These are phyloP conservation scores for Candida hungchunana DNA, from an alignment of 805 yeast genomes.

Conservation along the genomic window DNA sequence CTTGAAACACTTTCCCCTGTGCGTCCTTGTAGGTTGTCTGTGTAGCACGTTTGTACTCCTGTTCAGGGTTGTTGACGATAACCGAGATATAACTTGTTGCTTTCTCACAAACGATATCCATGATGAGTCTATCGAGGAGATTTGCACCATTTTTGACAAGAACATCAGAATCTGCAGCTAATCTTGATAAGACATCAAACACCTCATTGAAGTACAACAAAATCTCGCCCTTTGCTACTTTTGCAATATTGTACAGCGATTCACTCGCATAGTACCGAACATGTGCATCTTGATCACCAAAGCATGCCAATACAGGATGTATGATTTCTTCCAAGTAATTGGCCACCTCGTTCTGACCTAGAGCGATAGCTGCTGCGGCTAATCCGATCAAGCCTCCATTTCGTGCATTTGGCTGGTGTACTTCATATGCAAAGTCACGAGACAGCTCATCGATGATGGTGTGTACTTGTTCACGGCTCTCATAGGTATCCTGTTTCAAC, in stretches of 20 bases:
- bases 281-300: constrained; percentile 95
- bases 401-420: constrained; percentile 81
- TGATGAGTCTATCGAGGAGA: constrained; percentile 79
- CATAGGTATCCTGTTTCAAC: constrained; percentile 50
- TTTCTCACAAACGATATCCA: constrained; percentile 92
- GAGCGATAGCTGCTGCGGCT: constrained; percentile 92
- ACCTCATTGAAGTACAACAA: constrained; percentile 88
- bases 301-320: constrained; percentile 91
- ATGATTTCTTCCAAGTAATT: constrained; percentile 77
- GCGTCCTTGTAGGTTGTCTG: constrained; percentile 42
- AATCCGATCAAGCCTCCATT: constrained; percentile 95
- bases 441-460: constrained; percentile 68
- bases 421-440: constrained; percentile 73
- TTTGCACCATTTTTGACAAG: constrained; percentile 96
- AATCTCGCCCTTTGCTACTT: constrained; percentile 94
- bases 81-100: constrained; percentile 83
- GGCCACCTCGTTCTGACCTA: constrained; percentile 82
- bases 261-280: constrained; percentile 97
- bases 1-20: constrained; percentile 56
- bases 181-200: constrained; percentile 85
- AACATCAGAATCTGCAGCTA: constrained; percentile 86
- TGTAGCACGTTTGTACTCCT: constrained; percentile 33
- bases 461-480: constrained; percentile 56
- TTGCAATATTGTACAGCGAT: constrained; percentile 90
- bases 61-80: constrained; percentile 47